Conservation (phyloP, 2,329 filamentous ascomycete genomes). For the Colletotrichum camelliae region DNA sequence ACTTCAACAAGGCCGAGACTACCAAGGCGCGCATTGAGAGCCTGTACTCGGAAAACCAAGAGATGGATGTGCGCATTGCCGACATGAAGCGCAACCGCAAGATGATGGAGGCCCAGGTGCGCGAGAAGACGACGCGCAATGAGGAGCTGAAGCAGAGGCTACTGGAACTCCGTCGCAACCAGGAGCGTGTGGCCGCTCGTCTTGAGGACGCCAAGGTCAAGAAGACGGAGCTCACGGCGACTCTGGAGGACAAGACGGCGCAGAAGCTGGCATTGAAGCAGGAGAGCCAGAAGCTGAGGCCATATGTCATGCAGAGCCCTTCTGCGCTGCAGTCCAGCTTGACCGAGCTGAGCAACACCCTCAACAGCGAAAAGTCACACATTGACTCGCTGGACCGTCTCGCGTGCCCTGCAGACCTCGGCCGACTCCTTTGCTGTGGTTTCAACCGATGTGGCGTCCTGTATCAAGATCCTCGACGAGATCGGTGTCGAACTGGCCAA, state of each 20-base stretch:
- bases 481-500: slow-evolving; percentile 83
- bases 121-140: slow-evolving; percentile 85
- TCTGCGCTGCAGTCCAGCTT: slow-evolving; percentile 82
- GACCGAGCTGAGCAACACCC: slow-evolving; percentile 79
- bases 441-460: slow-evolving; percentile 82
- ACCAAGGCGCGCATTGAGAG: slow-evolving; percentile 89
- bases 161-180: slow-evolving; percentile 79
- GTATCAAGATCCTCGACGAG: slow-evolving; percentile 89
- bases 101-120: slow-evolving; percentile 80
- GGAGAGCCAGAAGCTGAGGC: slow-evolving; percentile 87
- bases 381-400: slow-evolving; percentile 86
- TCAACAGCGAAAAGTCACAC: slow-evolving; percentile 79
- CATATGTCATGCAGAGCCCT: slow-evolving; percentile 91
- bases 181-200: slow-evolving; percentile 82
- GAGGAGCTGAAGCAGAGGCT: slow-evolving; percentile 85
- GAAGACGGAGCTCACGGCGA: slow-evolving; percentile 75
- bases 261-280: slow-evolving; percentile 75
- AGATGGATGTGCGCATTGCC: slow-evolving; percentile 79
- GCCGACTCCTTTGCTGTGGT: slow-evolving; percentile 89
- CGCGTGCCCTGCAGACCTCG: slow-evolving; percentile 90
- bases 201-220: slow-evolving; percentile 84
- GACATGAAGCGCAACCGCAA: slow-evolving; percentile 83
- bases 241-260: slow-evolving; percentile 75
- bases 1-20: slow-evolving; percentile 89
- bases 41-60: slow-evolving; percentile 84